Percentiles rank a stretch among this genome's conserved stretches.
These are phyloP conservation scores for Tetradesmus obliquus DNA, from an alignment of 139 green algal species.

Conservation along the genomic window DNA sequence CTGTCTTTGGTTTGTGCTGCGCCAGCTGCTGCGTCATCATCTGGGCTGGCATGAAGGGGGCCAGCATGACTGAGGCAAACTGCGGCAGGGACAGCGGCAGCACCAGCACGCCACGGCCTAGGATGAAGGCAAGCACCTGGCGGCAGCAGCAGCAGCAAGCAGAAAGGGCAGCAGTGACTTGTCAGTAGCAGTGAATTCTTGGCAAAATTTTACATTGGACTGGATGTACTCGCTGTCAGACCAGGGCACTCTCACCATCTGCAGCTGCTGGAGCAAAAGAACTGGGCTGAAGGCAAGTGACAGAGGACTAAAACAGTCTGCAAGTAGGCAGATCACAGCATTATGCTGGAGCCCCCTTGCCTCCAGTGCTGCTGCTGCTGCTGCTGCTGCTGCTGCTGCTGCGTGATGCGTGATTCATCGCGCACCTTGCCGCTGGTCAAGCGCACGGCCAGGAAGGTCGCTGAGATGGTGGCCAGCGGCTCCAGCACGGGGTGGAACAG, in stretches of 20 bases:
- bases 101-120: constrained; percentile 27
- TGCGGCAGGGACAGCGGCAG: constrained; percentile 26
- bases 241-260: too few relatives aligned
- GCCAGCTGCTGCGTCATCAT: neutral
- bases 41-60: constrained; percentile 39
- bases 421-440: constrained; percentile 32
- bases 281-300: too few relatives aligned
- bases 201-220: too few relatives aligned
- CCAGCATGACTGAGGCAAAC: constrained; percentile 41
- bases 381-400: too few relatives aligned
- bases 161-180: neutral
- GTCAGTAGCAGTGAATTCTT: too few relatives aligned
- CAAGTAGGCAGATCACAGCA: too few relatives aligned
- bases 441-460: constrained; percentile 16
- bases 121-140: constrained; percentile 38
- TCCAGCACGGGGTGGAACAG: constrained; percentile 2
- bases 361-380: too few relatives aligned
- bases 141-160: neutral
- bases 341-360: too few relatives aligned
- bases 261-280: too few relatives aligned
- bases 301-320: too few relatives aligned
- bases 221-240: too few relatives aligned
- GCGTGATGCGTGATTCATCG: too few relatives aligned
- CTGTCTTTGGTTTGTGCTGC: neutral
- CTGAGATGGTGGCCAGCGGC: neutral